phyloP scores from a whole-genome alignment of 352 stramenopile species.

The Aphanomyces invadans region DNA sequence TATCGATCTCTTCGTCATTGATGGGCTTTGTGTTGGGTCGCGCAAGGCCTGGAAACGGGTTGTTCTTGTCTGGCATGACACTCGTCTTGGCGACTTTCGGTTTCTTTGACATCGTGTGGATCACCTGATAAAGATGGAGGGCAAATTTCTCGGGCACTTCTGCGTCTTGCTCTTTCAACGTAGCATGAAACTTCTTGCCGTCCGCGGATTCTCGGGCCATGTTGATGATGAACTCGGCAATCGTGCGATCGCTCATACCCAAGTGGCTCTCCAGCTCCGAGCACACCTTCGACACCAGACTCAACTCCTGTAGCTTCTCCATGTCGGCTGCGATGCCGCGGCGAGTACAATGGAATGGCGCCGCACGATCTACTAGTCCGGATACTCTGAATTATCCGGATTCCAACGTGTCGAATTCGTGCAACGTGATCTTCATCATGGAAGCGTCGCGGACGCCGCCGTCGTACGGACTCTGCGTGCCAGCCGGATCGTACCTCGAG shows the following conservation, averaged over 20 bases:
- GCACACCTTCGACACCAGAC: slow-evolving; percentile 83
- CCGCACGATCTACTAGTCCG: neutral
- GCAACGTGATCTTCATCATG: neutral
- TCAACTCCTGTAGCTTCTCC: slow-evolving; percentile 86
- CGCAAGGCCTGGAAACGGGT: slow-evolving; percentile 30
- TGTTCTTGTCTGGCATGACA: slow-evolving; percentile 44
- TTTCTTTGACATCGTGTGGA: slow-evolving; percentile 27
- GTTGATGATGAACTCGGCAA: slow-evolving; percentile 95
- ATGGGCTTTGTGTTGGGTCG: slow-evolving; percentile 18
- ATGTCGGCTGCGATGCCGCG: slow-evolving; percentile 29
- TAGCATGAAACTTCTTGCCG: slow-evolving; percentile 16
- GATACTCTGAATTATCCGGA: neutral
- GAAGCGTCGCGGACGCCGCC: neutral
- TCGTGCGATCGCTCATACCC: slow-evolving; percentile 93
- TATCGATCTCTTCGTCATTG: slow-evolving; percentile 20
- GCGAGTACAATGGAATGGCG: neutral
- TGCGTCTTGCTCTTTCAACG: slow-evolving; percentile 25
- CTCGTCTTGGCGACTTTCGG: neutral
- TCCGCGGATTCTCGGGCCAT: slow-evolving; percentile 50
- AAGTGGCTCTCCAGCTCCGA: slow-evolving; percentile 87
- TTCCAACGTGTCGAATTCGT: neutral
- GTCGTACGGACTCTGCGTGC: neutral
- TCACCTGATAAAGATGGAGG: slow-evolving; percentile 26
- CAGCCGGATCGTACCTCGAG: neutral
- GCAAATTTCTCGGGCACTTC: slow-evolving; percentile 25